Conservation (phyloP, 495 filamentous ascomycete genomes). For the Penicillium daleae region DNA sequence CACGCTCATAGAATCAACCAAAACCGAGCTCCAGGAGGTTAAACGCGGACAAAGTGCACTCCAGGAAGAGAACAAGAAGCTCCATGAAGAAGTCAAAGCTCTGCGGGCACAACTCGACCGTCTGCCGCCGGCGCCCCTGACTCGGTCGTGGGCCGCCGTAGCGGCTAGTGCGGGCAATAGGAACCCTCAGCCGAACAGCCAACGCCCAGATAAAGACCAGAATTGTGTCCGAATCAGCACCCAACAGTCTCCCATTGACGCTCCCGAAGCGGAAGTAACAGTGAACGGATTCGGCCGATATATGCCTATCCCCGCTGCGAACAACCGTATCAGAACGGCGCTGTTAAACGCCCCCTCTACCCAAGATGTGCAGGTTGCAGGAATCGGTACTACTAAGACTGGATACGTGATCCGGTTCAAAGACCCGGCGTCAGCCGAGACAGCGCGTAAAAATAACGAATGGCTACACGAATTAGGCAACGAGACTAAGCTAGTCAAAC, state of each 20-base stretch:
- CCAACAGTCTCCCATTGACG: background rate
- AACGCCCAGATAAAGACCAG: background rate
- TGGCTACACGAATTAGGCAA: background rate
- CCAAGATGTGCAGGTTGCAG: background rate
- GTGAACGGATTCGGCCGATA: background rate
- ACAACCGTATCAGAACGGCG: background rate
- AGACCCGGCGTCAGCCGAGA: background rate
- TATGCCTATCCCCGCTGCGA: background rate
- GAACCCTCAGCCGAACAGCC: too few species aligned
- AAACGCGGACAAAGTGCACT: too few species aligned
- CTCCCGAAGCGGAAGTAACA: background rate
- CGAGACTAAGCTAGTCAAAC: background rate
- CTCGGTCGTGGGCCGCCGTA: too few species aligned
- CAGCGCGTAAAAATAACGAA: background rate
- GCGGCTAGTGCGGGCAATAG: too few species aligned
- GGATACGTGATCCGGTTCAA: background rate
- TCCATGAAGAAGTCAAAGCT: too few species aligned
- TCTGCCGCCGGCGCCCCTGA: too few species aligned
- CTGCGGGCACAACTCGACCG: too few species aligned
- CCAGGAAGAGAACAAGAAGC: too few species aligned
- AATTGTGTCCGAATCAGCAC: background rate
- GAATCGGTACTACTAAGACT: background rate
- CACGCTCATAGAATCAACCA: background rate
- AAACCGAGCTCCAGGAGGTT: too few species aligned
- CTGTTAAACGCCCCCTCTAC: background rate